Percentiles rank a stretch among this genome's conserved stretches.
These are phyloP conservation scores for Pseudohalonectria lignicola DNA, from an alignment of 2,329 filamentous ascomycete species.

Conservation along the genomic window DNA sequence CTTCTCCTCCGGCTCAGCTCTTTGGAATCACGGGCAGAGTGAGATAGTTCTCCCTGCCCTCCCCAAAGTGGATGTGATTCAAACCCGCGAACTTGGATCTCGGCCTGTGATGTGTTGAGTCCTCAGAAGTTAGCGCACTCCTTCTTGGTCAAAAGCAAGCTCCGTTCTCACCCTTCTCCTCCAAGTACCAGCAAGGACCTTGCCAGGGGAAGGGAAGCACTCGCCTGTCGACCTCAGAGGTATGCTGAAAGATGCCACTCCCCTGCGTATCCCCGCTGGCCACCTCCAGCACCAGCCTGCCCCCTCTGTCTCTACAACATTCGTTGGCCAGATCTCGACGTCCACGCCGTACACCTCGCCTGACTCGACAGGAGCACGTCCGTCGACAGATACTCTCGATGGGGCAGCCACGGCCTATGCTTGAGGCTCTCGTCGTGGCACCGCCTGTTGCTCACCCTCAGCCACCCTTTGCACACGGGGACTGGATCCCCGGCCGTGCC, in stretches of 20 bases:
- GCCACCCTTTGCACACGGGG: conserved; percentile 54
- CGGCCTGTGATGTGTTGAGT: no score
- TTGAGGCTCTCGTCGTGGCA: conserved; percentile 36
- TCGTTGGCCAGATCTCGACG: conserved; percentile 55
- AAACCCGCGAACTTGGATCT: conserved; percentile 46
- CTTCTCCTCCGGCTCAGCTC: no score
- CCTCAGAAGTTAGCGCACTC: no score
- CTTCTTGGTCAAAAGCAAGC: no score
- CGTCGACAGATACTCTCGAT: conserved; percentile 44
- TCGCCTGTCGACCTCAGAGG: conserved; percentile 34
- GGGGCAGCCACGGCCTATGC: conserved; percentile 42
- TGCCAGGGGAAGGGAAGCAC: no score
- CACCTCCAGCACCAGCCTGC: conserved; percentile 43
- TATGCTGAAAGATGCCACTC: conserved; percentile 43
- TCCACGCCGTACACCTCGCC: conserved; percentile 49
- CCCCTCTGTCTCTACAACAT: conserved; percentile 41
- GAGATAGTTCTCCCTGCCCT: conserved; percentile 36
- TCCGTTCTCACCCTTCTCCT: no score
- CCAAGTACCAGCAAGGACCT: no score
- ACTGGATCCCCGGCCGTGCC: conserved; percentile 54
- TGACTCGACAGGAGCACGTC: conserved; percentile 43
- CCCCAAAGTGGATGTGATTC: conserved; percentile 43
- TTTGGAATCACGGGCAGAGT: conserved; percentile 38
- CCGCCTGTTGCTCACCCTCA: conserved; percentile 45
- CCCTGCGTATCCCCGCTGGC: conserved; percentile 48